Base-by-base conservation (phyloP, 495 filamentous ascomycete genomes). In the Glarea lozoyensis region DNA sequence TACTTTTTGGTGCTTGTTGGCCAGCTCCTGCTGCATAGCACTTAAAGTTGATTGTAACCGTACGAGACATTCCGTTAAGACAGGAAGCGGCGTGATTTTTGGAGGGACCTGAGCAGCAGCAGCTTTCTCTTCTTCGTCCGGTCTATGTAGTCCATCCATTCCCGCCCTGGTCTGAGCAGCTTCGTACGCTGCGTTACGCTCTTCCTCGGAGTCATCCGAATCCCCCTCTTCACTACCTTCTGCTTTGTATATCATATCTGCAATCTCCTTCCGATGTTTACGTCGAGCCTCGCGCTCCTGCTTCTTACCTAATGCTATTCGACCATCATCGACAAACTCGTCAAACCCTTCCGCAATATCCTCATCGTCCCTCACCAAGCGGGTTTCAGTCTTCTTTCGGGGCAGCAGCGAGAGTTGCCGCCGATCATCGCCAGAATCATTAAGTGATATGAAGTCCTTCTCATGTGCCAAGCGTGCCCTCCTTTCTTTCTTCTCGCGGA, bases 321-420 rank as follows among this genome's bases (percentile, higher is more conserved):
- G 74, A 12, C 82, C 88, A 56, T 95, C 90, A 15, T 88, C 82
- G 12, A 90, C 82, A 50, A 84, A 94, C 45, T 94, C 87, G 40
- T 94, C 89, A 57, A 94, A 95, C 2, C 88, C 88, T 64, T 98
- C 92, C 22, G 80, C 82, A n/a, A 96, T 76, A 56, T 95, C 86
- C 56, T 97, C 92, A 55, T 96, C 90, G 40, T 94, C 88, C 19
- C 72, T 70, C 3, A 86, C 72, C 7, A 96, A 72, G n/a, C 92
- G 71, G 7, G 81, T 84, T 40, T 88, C 79, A 2, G 64, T 56
- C 45, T 64, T 66, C n/a, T 66, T 68, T 20, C 68, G 71, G 37
- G 64, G 67, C 2, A 69, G 53, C 7, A 75, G 45, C 5, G 65
- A 57, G 18, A 75, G 55, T 46, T 69, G 59, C 39, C 62, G 70